phyloP scores from a whole-genome alignment of 164 flowering plant species.

The Berberis thunbergii region DNA sequence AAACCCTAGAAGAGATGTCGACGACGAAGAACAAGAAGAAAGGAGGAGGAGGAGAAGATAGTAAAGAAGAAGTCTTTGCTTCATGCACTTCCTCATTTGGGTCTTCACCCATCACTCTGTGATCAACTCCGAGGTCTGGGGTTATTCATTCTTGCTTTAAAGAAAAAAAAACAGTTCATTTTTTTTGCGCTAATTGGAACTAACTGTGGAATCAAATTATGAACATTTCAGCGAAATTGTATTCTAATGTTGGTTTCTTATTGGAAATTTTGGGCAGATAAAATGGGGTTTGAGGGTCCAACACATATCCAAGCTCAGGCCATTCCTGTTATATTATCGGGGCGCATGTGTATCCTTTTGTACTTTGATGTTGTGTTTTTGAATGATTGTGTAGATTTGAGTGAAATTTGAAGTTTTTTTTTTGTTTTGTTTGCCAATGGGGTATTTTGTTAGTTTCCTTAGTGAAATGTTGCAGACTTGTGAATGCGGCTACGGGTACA shows the following conservation, averaged over 20 bases:
- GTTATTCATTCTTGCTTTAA: background rate
- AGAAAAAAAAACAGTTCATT: background rate
- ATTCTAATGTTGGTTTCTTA: background rate
- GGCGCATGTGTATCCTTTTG: conserved; percentile 64
- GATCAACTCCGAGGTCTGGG: too few species aligned
- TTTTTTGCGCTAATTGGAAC: too few species aligned
- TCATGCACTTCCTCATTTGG: too few species aligned
- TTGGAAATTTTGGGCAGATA: conserved; percentile 30
- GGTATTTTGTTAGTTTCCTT: conserved; percentile 7
- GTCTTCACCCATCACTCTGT: too few species aligned
- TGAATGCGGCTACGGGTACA: conserved; percentile 89
- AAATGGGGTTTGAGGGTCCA: conserved; percentile 74
- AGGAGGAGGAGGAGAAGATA: too few species aligned
- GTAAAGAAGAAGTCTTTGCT: too few species aligned
- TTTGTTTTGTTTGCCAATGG: background rate
- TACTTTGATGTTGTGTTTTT: background rate
- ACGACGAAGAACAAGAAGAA: background rate
- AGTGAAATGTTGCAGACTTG: conserved; percentile 42
- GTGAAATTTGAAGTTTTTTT: background rate
- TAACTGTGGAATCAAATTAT: too few species aligned
- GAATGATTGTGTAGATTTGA: background rate
- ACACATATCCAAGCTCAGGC: conserved; percentile 82
- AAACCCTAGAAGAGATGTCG: too few species aligned
- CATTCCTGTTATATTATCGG: conserved; percentile 73
- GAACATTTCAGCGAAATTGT: background rate